Percentiles rank a stretch among this genome's conserved stretches.
Evolutionary conservation across 495 filamentous ascomycete genomes (phyloP).

Genomic region (Aspergillus bertholletiae): DNA sequence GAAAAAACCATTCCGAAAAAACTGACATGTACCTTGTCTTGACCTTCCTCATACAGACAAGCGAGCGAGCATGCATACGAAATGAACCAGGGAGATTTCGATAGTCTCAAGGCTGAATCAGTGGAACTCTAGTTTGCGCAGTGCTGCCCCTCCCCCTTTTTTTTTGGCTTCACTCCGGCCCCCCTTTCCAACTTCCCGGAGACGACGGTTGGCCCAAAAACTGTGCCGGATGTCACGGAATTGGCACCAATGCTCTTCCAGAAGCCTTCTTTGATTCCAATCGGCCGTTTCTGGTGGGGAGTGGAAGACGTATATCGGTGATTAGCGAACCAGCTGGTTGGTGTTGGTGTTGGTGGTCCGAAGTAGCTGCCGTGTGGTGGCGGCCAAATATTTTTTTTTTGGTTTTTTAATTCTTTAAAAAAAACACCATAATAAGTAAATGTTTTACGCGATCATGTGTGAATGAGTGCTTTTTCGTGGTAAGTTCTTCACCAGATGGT

Average conservation of each 20-base stretch:
- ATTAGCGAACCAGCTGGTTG: constrained; percentile 6
- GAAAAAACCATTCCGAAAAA: background rate
- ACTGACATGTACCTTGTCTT: too few relatives aligned
- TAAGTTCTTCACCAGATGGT: background rate
- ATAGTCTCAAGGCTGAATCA: background rate
- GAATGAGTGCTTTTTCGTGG: too few relatives aligned
- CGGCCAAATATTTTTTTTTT: background rate
- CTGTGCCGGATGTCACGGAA: constrained; percentile 12
- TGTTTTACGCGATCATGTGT: too few relatives aligned
- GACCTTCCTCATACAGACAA: too few relatives aligned
- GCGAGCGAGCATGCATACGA: background rate
- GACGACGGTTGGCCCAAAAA: constrained; percentile 1
- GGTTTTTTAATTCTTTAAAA: background rate
- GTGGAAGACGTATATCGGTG: background rate
- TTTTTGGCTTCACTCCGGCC: constrained; percentile 6
- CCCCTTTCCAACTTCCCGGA: constrained; percentile 14
- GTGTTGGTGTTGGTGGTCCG: background rate
- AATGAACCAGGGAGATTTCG: background rate
- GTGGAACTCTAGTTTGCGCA: background rate
- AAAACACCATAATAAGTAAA: too few relatives aligned
- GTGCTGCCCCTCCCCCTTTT: constrained; percentile 19
- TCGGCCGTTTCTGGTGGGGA: constrained; percentile 2
- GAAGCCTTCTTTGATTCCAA: constrained; percentile 13
- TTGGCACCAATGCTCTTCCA: constrained; percentile 4
- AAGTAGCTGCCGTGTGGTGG: background rate